Base-by-base conservation (phyloP, 2,329 filamentous ascomycete species). In the Beauveria scarabaeidicola region DNA sequence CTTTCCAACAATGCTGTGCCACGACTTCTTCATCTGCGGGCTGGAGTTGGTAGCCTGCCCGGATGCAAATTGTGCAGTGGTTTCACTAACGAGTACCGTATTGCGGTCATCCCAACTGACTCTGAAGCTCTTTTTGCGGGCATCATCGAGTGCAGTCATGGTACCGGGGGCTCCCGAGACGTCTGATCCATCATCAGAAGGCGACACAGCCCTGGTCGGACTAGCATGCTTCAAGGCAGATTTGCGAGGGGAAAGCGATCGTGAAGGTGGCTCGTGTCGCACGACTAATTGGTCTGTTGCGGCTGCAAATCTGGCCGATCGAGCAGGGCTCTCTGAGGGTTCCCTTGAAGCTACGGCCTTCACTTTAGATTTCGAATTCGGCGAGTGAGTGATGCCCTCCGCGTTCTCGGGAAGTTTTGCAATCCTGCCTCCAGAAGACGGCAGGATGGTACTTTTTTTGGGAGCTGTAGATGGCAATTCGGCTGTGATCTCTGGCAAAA, bases 41-140 rank as follows among this genome's bases (percentile, higher is more conserved):
- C 65, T 66, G 69, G 72, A 62, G 2, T 72, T 56, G 21, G 74
- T 61, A 4, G 77, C 72, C 1, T 77, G 75, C 8, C 77, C 76
- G 1, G 69, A 64, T 48, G 75, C 70, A 2, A 70, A 66, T 4
- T 70, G 64, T 10, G 70, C 67, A 8, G 72, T 72, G 10, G 78
- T 72, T 55, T 83, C 77, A 7, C 79, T 81, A 23, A 83, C 77
- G 2, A 84, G 73, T 10, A 81, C 73, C 9, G 78, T 81, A n/a
- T 73, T 78, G 38, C 81, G 80, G 53, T 90, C 87, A 63, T 90
- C 87, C 68, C 91, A 97, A 73, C 91, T 96, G 51, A 92, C 89
- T 25, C 89, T 79, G 1, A 82, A 82, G 43, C 79, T 81, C 71
- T 87, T 90, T 73, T 85, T 90, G 61, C 82, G 77, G 2, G 66